These are phyloP conservation scores for Funneliformis mosseae DNA, from an alignment of 192 early-diverging fungal species.

Conservation along the genomic window DNA sequence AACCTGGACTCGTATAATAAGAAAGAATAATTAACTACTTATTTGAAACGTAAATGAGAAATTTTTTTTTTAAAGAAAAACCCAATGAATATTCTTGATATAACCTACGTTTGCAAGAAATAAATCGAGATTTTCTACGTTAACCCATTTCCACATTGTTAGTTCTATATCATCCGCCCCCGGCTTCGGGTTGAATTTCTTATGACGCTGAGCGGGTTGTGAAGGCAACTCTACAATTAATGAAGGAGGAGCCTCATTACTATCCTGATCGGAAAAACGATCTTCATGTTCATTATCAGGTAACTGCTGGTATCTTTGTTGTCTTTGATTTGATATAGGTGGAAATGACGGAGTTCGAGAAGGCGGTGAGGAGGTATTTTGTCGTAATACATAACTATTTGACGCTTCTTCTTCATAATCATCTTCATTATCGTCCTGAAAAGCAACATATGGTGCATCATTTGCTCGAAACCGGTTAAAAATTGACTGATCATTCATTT, in stretches of 20 bases:
- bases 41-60: neutral
- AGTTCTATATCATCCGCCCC: slow-evolving; percentile 57
- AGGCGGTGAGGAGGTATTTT: neutral
- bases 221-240: slow-evolving; percentile 62
- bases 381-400: slow-evolving; percentile 19
- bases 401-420: slow-evolving; percentile 5
- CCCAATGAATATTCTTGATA: neutral
- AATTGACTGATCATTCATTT: slow-evolving; percentile 8
- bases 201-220: slow-evolving; percentile 27
- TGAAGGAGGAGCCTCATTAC: slow-evolving; percentile 62
- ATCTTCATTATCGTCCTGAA: slow-evolving; percentile 25
- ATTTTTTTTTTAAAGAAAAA: too few species aligned
- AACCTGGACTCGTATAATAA: slow-evolving; percentile 44
- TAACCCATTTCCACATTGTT: slow-evolving; percentile 80
- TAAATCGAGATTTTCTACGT: slow-evolving; percentile 83
- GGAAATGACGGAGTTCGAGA: slow-evolving; percentile 15
- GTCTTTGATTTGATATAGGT: neutral
- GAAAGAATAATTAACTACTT: neutral
- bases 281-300: neutral
- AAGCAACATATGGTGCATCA: slow-evolving; percentile 24
- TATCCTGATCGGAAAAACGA: slow-evolving; percentile 5
- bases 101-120: slow-evolving; percentile 60
- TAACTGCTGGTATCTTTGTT: slow-evolving; percentile 23
- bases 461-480: slow-evolving; percentile 11
- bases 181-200: slow-evolving; percentile 41